A percentile compares a stretch with the other conserved stretches of the same genome.
Conservation (phyloP, 768 basidiomycete species). For the Clitopilus hobsonii region DNA sequence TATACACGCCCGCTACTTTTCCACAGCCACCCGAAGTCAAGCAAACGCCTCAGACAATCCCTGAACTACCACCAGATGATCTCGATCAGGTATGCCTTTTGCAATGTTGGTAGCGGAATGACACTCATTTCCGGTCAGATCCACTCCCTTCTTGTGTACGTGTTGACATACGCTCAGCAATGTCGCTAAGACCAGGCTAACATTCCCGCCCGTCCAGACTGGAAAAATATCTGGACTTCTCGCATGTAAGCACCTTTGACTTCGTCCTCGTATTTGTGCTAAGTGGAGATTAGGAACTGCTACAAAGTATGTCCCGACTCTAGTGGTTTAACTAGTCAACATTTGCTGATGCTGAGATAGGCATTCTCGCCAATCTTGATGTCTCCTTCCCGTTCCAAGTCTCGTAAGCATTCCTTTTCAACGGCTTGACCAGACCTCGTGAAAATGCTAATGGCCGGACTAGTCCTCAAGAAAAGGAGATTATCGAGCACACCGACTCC, state of each 20-base stretch:
- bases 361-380: constrained; percentile 48
- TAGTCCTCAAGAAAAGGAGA: constrained; percentile 45
- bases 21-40: constrained; percentile 29
- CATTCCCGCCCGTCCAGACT: too few species aligned
- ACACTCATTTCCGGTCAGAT: constrained; percentile 30
- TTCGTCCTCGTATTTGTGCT: neutral
- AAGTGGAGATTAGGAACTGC: constrained; percentile 17
- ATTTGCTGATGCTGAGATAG: constrained; percentile 18
- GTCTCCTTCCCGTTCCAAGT: constrained; percentile 38
- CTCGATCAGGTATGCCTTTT: constrained; percentile 37
- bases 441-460: neutral
- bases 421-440: neutral
- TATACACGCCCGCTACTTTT: constrained; percentile 51
- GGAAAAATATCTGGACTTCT: constrained; percentile 43
- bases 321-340: neutral
- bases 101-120: constrained; percentile 1
- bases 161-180: neutral
- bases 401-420: constrained; percentile 25
- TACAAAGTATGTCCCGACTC: constrained; percentile 25
- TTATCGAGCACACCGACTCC: constrained; percentile 54
- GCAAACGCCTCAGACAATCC: constrained; percentile 13
- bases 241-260: constrained; percentile 23
- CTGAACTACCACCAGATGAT: constrained; percentile 37
- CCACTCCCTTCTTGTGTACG: constrained; percentile 58
- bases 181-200: constrained; percentile 2